Evolutionary conservation across 352 stramenopile genomes (phyloP).

Genomic region (Blastocystis sp.): DNA sequence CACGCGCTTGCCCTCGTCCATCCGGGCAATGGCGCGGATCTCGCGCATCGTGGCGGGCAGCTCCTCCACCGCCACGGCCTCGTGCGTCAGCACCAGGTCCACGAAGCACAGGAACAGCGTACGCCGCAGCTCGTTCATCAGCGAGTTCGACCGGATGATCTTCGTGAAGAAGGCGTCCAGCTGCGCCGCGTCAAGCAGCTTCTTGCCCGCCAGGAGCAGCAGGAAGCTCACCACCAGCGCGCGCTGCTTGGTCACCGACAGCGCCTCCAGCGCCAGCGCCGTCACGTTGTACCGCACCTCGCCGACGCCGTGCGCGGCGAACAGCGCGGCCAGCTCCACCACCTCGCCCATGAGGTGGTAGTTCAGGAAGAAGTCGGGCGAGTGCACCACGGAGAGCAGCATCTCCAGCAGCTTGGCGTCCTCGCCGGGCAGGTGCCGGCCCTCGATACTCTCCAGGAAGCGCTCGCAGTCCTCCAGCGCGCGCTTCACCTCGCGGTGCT

Average conservation of each 20-base stretch:
- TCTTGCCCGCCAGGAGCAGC: not conserved
- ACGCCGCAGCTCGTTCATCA: not conserved
- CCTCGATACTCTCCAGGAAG: not conserved
- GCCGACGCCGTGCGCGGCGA: not conserved
- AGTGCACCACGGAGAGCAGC: not conserved
- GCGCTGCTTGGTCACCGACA: not conserved
- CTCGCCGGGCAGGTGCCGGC: too few relatives aligned
- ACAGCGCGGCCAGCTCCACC: not conserved
- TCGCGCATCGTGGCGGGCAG: constrained; percentile 10
- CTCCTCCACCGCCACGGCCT: constrained; percentile 16
- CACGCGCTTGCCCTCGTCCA: constrained; percentile 2
- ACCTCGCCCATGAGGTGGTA: not conserved
- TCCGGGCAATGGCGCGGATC: not conserved
- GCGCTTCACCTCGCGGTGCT: constrained; percentile 17
- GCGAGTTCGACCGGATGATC: not conserved
- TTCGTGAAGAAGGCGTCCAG: not conserved
- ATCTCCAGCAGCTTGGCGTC: too few relatives aligned
- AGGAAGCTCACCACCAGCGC: not conserved
- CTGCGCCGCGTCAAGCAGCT: not conserved
- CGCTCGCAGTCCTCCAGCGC: not conserved
- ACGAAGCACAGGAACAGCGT: constrained; percentile 16
- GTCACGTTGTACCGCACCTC: not conserved
- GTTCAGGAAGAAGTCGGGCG: not conserved
- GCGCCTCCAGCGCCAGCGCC: not conserved
- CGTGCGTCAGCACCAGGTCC: constrained; percentile 33